Conservation (phyloP, 1,139 yeast genomes). For the Kluyveromyces marxianus region DNA sequence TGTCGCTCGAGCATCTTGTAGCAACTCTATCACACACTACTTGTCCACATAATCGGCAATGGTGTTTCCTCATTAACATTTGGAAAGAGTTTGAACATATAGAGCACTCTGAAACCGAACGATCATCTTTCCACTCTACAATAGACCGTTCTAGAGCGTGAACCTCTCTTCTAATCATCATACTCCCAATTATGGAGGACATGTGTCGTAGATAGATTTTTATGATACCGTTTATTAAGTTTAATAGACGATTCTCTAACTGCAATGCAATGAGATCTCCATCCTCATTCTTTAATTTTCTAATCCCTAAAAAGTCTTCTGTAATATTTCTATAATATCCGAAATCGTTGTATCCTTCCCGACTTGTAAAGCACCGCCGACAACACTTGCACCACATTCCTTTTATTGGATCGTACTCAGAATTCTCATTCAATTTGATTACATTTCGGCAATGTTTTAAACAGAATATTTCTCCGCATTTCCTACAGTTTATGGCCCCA, state of each 20-base stretch:
- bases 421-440: conserved; percentile 40
- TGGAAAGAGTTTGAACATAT: conserved; percentile 54
- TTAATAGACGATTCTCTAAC: conserved; percentile 57
- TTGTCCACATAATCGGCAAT: conserved; percentile 77
- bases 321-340: conserved; percentile 43
- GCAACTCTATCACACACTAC: conserved; percentile 67
- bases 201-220: conserved; percentile 15
- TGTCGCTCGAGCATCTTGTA: conserved; percentile 63
- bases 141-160: conserved; percentile 42
- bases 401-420: conserved; percentile 37
- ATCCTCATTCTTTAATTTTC: conserved; percentile 37
- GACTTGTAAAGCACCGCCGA: conserved; percentile 45
- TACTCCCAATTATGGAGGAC: conserved; percentile 18
- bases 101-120: conserved; percentile 45
- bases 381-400: conserved; percentile 75
- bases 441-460: conserved; percentile 52
- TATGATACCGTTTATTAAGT: conserved; percentile 33
- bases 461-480: conserved; percentile 70
- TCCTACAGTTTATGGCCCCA: conserved; percentile 54
- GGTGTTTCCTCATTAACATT: conserved; percentile 67
- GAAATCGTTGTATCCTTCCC: conserved; percentile 47
- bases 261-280: conserved; percentile 46
- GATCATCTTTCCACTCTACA: conserved; percentile 68
- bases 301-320: conserved; percentile 32
- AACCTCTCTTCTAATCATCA: conserved; percentile 24